Conservation (phyloP, 257 asterid genomes). For the Knoxia roxburghii region DNA sequence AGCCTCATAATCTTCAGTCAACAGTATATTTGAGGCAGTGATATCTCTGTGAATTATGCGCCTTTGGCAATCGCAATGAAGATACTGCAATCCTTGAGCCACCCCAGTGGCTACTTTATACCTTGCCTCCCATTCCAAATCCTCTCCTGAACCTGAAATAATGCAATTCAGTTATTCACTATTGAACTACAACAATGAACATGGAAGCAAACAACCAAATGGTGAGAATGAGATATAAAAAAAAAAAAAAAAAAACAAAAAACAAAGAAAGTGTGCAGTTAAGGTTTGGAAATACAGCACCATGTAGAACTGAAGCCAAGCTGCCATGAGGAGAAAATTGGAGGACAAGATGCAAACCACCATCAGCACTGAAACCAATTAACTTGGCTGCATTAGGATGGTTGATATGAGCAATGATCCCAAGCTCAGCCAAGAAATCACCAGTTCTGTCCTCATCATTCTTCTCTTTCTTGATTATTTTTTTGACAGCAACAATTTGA, state of each 20-base stretch:
- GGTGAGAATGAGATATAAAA: neutral
- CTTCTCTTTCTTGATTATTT: constrained; percentile 51
- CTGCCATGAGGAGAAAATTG: constrained; percentile 71
- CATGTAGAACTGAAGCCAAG: constrained; percentile 65
- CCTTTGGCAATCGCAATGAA: constrained; percentile 75
- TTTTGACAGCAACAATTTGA: constrained; percentile 84
- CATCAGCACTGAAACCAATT: constrained; percentile 72
- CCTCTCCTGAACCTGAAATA: constrained; percentile 47
- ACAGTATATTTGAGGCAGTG: constrained; percentile 84
- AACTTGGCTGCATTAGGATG: constrained; percentile 78
- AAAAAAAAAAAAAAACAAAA: neutral
- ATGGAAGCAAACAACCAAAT: no score
- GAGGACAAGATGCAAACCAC: constrained; percentile 79
- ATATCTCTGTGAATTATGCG: constrained; percentile 91
- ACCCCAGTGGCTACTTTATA: constrained; percentile 69
- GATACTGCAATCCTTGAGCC: constrained; percentile 83
- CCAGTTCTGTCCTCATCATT: constrained; percentile 72
- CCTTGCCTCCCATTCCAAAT: constrained; percentile 61
- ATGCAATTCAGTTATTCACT: neutral
- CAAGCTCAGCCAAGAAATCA: constrained; percentile 84
- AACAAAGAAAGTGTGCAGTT: neutral
- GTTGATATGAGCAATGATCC: constrained; percentile 85
- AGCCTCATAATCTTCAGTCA: constrained; percentile 70
- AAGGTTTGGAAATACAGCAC: constrained; percentile 35
- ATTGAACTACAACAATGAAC: neutral